Evolutionary conservation across 1,284 basidiomycete species (phyloP).

Genomic region (Macrocystidia cucumis): DNA sequence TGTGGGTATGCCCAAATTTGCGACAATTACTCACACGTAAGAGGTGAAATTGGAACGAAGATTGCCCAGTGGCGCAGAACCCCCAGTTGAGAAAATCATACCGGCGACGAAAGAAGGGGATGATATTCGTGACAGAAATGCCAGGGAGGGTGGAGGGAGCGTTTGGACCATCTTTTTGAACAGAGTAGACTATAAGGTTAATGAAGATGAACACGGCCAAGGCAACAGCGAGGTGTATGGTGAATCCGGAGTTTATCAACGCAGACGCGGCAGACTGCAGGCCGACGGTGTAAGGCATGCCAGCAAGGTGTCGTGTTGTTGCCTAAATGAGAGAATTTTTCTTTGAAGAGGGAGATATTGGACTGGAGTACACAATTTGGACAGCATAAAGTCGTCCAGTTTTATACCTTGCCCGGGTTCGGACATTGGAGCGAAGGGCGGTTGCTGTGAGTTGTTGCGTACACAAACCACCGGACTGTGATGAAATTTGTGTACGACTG

Average conservation of each 20-base stretch:
- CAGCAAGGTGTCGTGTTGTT: no score
- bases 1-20: conserved; percentile 8
- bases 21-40: conserved; percentile 39
- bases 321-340: no score
- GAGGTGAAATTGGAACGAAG: conserved; percentile 59
- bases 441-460: no score
- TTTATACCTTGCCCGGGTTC: no score
- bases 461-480: no score
- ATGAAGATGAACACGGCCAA: conserved; percentile 46
- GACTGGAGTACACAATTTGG: no score
- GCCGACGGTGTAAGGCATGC: conserved; percentile 50
- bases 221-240: conserved; percentile 45
- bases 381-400: no score
- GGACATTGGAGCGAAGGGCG: no score
- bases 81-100: conserved; percentile 67
- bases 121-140: conserved; percentile 43
- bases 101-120: conserved; percentile 58
- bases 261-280: conserved; percentile 49
- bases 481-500: no score
- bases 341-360: no score
- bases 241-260: conserved; percentile 48
- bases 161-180: conserved; percentile 35
- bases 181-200: conserved; percentile 34
- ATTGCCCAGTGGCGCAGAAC: conserved; percentile 55
- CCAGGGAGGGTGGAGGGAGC: conserved; percentile 48